Evolutionary conservation across 2,329 filamentous ascomycete species (phyloP), one percentile per base, ranked within the genome.

Genomic region (Ceratocystis cubensis): DNA sequence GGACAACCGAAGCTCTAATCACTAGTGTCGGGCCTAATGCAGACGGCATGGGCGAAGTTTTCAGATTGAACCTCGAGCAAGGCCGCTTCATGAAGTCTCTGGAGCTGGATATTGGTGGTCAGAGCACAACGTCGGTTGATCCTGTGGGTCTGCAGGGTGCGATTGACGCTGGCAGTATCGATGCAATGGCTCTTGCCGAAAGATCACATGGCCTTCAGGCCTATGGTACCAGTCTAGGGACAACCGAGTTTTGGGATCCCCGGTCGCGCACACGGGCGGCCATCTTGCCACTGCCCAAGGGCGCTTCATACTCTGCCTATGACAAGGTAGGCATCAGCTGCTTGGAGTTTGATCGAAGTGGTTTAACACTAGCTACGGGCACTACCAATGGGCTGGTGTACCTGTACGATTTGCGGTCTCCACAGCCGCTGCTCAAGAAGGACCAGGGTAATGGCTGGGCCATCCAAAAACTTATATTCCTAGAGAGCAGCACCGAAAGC

Each of bases 381-480:
- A 89, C 89, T n/a, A 93, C 90, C 0, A 88, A 85, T 59, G 94
- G 95, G 25, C 82, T 96, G 61, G 85, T 96, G 61, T 88, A 95
- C 72, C 83, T 96, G 6, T 99, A 96, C 74, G 94, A 99, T 75
- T 79, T 99, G 64, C 88, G 94, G 73, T 91, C 91, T 25, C 91
- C 94, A 0, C 82, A 88, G 0, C 91, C 95, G 1, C 78, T 96
- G 7, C 79, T 97, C 62, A 89, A 87, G 73, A 97, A 96, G 75
- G 93, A 97, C 71, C 94, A 99, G 77, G 94, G 95, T 62, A 96
- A 96, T 74, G 93, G 93, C 1, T 95, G 91, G 73, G 84, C 93
- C 0, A 91, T 99, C 67, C 88, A 96, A 73, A 96, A 90, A 61
- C 80, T 99, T 65, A 83, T 85, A 63, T 84, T 87, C 72, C 79